Evolutionary conservation across 2,329 filamentous ascomycete genomes (phyloP), one percentile per base, ranked within the genome.

Genomic region (Penicillium sp.): DNA sequence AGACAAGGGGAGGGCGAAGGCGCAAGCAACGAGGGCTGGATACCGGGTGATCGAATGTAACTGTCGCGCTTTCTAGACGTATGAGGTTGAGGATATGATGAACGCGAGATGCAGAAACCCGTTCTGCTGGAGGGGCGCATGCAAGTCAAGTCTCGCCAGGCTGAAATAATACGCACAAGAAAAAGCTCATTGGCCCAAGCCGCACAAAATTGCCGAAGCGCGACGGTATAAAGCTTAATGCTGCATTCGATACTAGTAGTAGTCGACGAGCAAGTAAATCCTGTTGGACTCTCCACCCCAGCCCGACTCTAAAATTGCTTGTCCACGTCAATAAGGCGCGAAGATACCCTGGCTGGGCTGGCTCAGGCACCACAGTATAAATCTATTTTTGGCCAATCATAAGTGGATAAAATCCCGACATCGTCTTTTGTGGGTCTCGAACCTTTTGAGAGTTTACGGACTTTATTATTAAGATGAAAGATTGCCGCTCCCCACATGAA

Each of bases 401-500:
- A 30, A 29, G 31, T 17, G 21, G 29, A 56, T 9, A 45, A 30
- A 26, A 19, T 21, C 23, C 55, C 55, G 55, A 57, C 31, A 57
- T 50, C 55, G 47, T 57, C 31, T 30, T 26, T n/a, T 19, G 46
- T 49, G 54, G 54, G 46, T 17, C 44, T 29, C 6, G 26, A 47
- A 21, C 26, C 53, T 17, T 17, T 44, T 17, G 38, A 15, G 11
- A 19, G 30, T 30, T 55, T 23, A 17, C 41, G 53, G 19, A 17
- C 45, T 48, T 58, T 58, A 59, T 59, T 51, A 58, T 38, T 23
- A 58, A 26, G 26, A 49, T 35, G 6, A 29, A 52, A 35, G 58
- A 65, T 67, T 65, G 61, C 63, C 63, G 63, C 64, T 50, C 46
- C 31, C 52, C 59, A 53, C 55, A 48, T 52, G 53, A 56, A 64